phyloP scores from a whole-genome alignment of 164 flowering plant genomes.

The Liriodendron chinense region DNA sequence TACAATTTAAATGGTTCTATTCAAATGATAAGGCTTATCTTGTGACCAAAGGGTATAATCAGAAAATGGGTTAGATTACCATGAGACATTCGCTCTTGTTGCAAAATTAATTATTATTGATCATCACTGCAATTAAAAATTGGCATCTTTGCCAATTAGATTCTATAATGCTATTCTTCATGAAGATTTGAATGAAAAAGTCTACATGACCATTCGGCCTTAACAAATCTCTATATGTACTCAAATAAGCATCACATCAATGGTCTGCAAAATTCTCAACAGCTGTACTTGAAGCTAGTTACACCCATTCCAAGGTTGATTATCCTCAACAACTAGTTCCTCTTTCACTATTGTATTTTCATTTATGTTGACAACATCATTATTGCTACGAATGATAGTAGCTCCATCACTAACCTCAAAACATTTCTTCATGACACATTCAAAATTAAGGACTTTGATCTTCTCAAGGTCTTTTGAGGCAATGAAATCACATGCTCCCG shows the following conservation, averaged over 20 bases:
- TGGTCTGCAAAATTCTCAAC: background rate
- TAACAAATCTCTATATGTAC: slow-evolving; percentile 2
- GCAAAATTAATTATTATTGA: background rate
- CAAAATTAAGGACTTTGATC: background rate
- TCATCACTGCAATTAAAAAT: background rate
- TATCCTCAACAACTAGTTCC: background rate
- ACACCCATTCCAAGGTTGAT: background rate
- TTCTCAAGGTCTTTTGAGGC: background rate
- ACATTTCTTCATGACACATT: background rate
- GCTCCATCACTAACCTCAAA: background rate
- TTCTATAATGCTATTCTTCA: background rate
- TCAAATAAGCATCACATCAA: background rate
- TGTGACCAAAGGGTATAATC: too few species aligned
- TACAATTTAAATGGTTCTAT: too few species aligned
- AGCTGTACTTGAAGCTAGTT: background rate
- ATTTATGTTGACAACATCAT: background rate
- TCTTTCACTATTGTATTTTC: background rate
- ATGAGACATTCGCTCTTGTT: too few species aligned
- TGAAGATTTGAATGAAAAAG: too few species aligned
- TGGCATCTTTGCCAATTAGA: slow-evolving; percentile 1
- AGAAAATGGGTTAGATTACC: too few species aligned
- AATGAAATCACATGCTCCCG: background rate
- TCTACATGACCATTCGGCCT: background rate
- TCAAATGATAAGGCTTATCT: too few species aligned
- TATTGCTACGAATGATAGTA: background rate